phyloP scores from a whole-genome alignment of 768 basidiomycete species.

The Rhodotorula diobovata region DNA sequence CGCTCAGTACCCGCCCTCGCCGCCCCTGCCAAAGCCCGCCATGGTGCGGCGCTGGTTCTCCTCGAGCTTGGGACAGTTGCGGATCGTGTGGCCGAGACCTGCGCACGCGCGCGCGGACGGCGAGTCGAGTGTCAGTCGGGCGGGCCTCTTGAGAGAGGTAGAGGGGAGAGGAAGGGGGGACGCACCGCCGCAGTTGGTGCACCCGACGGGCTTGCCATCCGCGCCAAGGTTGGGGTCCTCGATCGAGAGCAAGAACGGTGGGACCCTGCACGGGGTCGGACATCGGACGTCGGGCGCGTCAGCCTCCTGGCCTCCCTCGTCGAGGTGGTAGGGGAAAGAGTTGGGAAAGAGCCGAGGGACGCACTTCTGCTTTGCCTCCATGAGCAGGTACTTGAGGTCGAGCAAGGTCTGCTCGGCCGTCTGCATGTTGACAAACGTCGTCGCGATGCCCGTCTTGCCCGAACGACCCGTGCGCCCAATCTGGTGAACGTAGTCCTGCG shows the following conservation, averaged over 20 bases:
- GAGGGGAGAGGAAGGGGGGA: conserved; percentile 5
- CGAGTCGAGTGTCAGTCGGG: neutral
- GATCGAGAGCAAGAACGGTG: conserved; percentile 80
- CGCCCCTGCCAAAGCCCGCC: conserved; percentile 55
- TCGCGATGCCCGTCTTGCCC: conserved; percentile 92
- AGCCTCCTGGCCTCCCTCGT: too few relatives aligned
- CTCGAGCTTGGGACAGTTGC: conserved; percentile 94
- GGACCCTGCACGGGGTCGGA: conserved; percentile 60
- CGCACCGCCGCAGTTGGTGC: conserved; percentile 90
- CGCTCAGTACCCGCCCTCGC: neutral
- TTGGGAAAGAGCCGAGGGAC: conserved; percentile 44
- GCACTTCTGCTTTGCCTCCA: conserved; percentile 97
- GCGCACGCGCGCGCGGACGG: conserved; percentile 3
- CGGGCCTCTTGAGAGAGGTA: neutral
- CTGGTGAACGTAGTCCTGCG: conserved; percentile 88
- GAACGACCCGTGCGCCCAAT: conserved; percentile 98
- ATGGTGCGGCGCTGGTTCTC: conserved; percentile 85
- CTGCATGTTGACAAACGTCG: conserved; percentile 97
- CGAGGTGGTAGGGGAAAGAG: neutral
- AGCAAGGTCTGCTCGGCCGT: conserved; percentile 92
- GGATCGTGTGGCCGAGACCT: conserved; percentile 90
- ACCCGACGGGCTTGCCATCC: conserved; percentile 68
- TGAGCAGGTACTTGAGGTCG: conserved; percentile 91
- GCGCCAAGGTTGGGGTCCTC: conserved; percentile 83
- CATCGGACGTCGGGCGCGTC: too few relatives aligned